These are phyloP conservation scores for Acidiella bohemica DNA, from an alignment of 495 filamentous ascomycete species.

Conservation along the genomic window DNA sequence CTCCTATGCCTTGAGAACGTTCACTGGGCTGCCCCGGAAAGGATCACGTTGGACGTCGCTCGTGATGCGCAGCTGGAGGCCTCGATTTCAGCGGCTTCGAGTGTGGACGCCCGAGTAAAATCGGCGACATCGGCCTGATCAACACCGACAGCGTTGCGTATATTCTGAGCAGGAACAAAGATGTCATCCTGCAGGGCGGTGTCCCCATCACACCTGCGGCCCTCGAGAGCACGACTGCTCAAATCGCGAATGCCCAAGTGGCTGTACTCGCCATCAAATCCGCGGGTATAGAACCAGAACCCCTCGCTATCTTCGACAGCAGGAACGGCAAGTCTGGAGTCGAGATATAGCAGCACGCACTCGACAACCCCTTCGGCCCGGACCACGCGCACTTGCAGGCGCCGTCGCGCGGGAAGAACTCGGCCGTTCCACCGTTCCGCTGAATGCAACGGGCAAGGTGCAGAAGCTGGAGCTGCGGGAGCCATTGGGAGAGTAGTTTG, in stretches of 20 bases:
- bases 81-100: neutral
- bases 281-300: neutral
- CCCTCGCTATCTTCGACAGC: slow-evolving; percentile 3
- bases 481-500: neutral
- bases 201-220: slow-evolving; percentile 3
- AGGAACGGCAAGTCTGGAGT: neutral
- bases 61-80: no score
- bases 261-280: neutral
- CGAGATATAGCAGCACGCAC: slow-evolving; percentile 1
- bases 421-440: slow-evolving; percentile 1
- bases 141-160: neutral
- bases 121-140: slow-evolving; percentile 4
- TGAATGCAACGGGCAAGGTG: slow-evolving; percentile 9
- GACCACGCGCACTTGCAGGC: slow-evolving; percentile 4
- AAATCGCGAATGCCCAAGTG: no score
- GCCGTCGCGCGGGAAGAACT: slow-evolving; percentile 2
- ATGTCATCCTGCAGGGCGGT: slow-evolving; percentile 1
- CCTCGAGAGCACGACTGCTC: slow-evolving; percentile 5
- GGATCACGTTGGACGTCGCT: no score
- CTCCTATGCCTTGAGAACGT: no score
- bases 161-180: slow-evolving; percentile 5
- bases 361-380: slow-evolving; percentile 1
- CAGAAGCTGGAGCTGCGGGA: slow-evolving; percentile 3
- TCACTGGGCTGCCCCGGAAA: no score
- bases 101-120: slow-evolving; percentile 1